Evolutionary conservation across 2,329 filamentous ascomycete genomes (phyloP), one percentile per base, ranked within the genome.

Genomic region (Aspergillus nomiae): DNA sequence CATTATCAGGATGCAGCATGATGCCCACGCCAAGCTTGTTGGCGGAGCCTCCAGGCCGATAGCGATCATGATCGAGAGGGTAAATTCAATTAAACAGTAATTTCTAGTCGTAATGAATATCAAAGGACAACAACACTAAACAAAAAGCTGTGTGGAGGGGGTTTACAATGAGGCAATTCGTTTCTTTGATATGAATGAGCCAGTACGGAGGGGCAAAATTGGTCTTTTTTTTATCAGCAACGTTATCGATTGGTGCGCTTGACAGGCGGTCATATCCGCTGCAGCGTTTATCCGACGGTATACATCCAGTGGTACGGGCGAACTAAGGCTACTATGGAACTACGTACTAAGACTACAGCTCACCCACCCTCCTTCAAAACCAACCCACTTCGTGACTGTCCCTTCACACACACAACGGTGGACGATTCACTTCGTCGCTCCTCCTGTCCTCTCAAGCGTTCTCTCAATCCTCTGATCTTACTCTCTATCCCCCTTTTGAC

Each of bases 1-100:
- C 76, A 63, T 84, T 81, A 32, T 81, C 81, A 74, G 65, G 81
- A 82, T 98, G 95, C 28, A 88, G 86, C 77, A 99, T 97, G 63
- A 99, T 84, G 73, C 95, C 95, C 63, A 98, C 90, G 69, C 94
- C 95, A 58, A 99, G 88, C 81, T 99, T 99, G 85, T 99, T 99
- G 80, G 95, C 95, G 62, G 92, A 97, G 77, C 95, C 83, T 99
- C 95, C 76, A 92, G 85, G 26, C 90, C 90, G 71, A 92, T 85
- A 34, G 89, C 86, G 69, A 91, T 89, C 83, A 89, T 88, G 58
- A 63, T 77, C 54, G 14, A 43, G 24, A 32, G 55, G 28, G 21
- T 14, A 16, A 10, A 41, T 30, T 21, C 21, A n/a, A 56, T 26
- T 2, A 16, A 21, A 11, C 48, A 51, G 26, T 34, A n/a, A 51